phyloP scores from a whole-genome alignment of 2,329 filamentous ascomycete genomes.

The Trichoderma asperellum region DNA sequence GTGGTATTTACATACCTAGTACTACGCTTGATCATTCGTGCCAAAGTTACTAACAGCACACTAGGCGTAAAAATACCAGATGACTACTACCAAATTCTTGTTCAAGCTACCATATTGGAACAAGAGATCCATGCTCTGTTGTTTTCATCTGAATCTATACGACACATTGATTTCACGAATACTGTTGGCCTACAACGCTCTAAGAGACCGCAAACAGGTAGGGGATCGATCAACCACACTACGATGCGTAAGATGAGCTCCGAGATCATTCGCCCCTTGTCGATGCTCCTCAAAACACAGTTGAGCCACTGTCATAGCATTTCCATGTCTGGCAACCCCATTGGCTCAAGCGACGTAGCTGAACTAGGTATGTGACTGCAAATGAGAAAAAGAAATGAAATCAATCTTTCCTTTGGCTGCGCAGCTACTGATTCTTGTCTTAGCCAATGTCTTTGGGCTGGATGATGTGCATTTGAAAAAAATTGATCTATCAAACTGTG shows the following conservation, averaged over 20 bases:
- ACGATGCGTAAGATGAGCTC: conserved; percentile 37
- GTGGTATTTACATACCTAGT: conserved; percentile 45
- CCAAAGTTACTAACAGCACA: neutral
- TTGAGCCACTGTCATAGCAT: conserved; percentile 56
- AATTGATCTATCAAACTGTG: conserved; percentile 56
- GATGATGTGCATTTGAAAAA: conserved; percentile 49
- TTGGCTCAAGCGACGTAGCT: conserved; percentile 52
- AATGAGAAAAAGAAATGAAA: neutral
- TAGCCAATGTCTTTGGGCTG: conserved; percentile 41
- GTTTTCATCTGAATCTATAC: conserved; percentile 59
- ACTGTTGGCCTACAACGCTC: conserved; percentile 40
- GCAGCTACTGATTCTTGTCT: neutral
- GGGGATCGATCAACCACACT: conserved; percentile 33
- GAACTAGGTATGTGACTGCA: conserved; percentile 48
- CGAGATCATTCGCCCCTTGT: conserved; percentile 53
- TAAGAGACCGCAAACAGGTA: conserved; percentile 34
- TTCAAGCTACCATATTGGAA: conserved; percentile 55
- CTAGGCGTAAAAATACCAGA: conserved; percentile 52
- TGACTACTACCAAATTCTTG: conserved; percentile 53
- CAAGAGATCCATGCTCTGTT: conserved; percentile 61
- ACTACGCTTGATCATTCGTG: neutral
- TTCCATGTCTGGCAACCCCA: conserved; percentile 53
- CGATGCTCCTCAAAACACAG: conserved; percentile 53
- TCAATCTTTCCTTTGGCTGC: neutral
- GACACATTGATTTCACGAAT: conserved; percentile 58